phyloP scores from a whole-genome alignment of 306 rosid species.

The Prunus mongolica region DNA sequence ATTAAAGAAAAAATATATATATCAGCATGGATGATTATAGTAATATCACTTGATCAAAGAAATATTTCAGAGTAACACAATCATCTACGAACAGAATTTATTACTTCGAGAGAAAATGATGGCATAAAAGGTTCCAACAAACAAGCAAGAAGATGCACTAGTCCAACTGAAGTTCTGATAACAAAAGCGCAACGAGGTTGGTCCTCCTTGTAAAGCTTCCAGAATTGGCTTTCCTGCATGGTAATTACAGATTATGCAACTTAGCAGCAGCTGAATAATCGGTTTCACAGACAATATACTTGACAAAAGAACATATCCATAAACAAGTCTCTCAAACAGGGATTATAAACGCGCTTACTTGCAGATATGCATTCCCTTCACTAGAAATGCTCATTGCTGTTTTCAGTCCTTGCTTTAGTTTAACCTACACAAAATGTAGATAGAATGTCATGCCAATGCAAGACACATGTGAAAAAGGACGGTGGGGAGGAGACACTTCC shows the following conservation, averaged over 20 bases:
- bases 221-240: constrained; percentile 72
- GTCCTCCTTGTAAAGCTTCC: constrained; percentile 84
- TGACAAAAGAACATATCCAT: background rate
- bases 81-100: background rate
- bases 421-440: constrained; percentile 48
- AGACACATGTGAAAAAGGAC: constrained; percentile 6
- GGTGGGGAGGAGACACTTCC: background rate
- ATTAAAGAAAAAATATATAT: background rate
- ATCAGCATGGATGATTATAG: background rate
- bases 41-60: background rate
- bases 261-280: background rate
- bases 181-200: constrained; percentile 66
- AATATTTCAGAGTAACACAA: background rate
- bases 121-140: constrained; percentile 92
- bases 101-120: constrained; percentile 76
- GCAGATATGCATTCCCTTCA: constrained; percentile 86
- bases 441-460: background rate
- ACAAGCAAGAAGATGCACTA: constrained; percentile 83
- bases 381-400: constrained; percentile 79
- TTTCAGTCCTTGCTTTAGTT: constrained; percentile 89
- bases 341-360: constrained; percentile 42
- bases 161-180: constrained; percentile 82
- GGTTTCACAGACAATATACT: background rate
- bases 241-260: background rate
- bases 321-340: background rate